Conservation (phyloP, 2,329 filamentous ascomycete species). For the Epichloe uncinata region DNA sequence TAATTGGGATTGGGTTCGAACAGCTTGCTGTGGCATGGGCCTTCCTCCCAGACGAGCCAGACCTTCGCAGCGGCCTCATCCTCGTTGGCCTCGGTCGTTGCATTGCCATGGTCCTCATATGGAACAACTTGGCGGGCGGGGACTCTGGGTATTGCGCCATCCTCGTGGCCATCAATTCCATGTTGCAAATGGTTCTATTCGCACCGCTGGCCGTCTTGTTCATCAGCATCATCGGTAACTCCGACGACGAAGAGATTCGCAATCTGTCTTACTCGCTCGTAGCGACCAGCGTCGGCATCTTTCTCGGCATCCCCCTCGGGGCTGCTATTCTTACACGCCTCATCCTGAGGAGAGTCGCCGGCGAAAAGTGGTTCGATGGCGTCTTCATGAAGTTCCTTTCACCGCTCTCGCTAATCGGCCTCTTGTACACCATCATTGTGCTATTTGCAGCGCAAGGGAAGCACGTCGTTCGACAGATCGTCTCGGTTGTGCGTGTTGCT, state of each 20-base stretch:
- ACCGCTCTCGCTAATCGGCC: constrained; percentile 67
- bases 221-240: constrained; percentile 50
- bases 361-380: constrained; percentile 49
- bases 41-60: constrained; percentile 45
- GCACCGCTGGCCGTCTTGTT: constrained; percentile 57
- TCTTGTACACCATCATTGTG: constrained; percentile 77
- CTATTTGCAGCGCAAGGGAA: constrained; percentile 72
- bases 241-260: constrained; percentile 19
- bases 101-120: constrained; percentile 76
- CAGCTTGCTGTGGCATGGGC: constrained; percentile 56
- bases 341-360: constrained; percentile 38
- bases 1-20: too few species aligned
- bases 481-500: constrained; percentile 67
- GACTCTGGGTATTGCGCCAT: constrained; percentile 75
- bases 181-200: constrained; percentile 62
- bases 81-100: constrained; percentile 75
- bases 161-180: constrained; percentile 60
- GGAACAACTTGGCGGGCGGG: constrained; percentile 57
- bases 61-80: constrained; percentile 54
- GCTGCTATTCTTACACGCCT: constrained; percentile 66
- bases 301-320: constrained; percentile 70
- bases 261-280: constrained; percentile 49
- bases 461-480: constrained; percentile 69
- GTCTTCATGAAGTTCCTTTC: constrained; percentile 57
- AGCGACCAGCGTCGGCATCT: constrained; percentile 70